Evolutionary conservation across 257 asterid species (phyloP).

Genomic region (Plantago elongata): DNA sequence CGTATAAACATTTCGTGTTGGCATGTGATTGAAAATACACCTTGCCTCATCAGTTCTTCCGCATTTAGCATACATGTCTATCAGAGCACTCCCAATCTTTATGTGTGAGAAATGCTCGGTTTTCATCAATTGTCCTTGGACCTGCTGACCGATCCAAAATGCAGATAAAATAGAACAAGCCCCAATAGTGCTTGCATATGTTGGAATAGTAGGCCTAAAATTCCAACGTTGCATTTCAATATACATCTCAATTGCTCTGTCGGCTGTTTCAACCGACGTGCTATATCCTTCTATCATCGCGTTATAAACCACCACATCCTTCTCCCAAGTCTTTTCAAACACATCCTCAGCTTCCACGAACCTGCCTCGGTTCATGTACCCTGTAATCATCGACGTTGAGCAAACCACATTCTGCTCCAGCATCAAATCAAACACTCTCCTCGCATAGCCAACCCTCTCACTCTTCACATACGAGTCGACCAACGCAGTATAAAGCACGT

Average conservation of each 20-base stretch:
- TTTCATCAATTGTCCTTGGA: slow-evolving; percentile 64
- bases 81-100: slow-evolving; percentile 75
- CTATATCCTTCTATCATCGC: slow-evolving; percentile 99
- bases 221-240: slow-evolving; percentile 52
- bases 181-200: slow-evolving; percentile 80
- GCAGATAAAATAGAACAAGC: slow-evolving; percentile 77
- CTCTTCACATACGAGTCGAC: slow-evolving; percentile 77
- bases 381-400: slow-evolving; percentile 82
- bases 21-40: slow-evolving; percentile 58
- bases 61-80: slow-evolving; percentile 88
- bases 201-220: slow-evolving; percentile 59
- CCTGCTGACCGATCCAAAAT: slow-evolving; percentile 66
- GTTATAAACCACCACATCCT: slow-evolving; percentile 79
- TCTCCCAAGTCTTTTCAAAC: slow-evolving; percentile 46
- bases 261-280: slow-evolving; percentile 53
- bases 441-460: slow-evolving; percentile 47
- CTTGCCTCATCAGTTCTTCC: slow-evolving; percentile 75
- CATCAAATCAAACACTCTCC: slow-evolving; percentile 78
- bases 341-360: slow-evolving; percentile 68
- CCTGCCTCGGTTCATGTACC: slow-evolving; percentile 63
- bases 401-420: slow-evolving; percentile 62
- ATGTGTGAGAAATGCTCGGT: slow-evolving; percentile 40
- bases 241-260: slow-evolving; percentile 58
- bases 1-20: slow-evolving; percentile 62
- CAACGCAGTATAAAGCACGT: slow-evolving; percentile 69